A percentile compares a stretch with the other conserved stretches of the same genome.
Evolutionary conservation across 257 asterid species (phyloP).

Genomic region (Cynanchum wilfordii): DNA sequence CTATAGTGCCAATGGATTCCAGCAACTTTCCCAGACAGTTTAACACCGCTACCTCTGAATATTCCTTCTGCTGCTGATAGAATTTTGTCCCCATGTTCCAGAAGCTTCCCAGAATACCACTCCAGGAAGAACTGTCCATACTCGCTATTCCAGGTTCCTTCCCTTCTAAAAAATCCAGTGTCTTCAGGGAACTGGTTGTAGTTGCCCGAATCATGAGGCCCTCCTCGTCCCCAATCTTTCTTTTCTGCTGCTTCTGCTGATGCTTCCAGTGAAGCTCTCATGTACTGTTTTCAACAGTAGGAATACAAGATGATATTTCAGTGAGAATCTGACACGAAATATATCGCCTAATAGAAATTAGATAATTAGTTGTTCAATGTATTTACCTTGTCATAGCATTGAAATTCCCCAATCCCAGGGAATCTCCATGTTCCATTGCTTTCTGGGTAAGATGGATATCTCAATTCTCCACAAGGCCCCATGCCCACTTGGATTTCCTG

Average conservation of each 20-base stretch:
- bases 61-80: slow-evolving; percentile 56
- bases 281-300: slow-evolving; percentile 46
- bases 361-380: not conserved
- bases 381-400: slow-evolving; percentile 80
- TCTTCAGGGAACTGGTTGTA: slow-evolving; percentile 83
- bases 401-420: slow-evolving; percentile 92
- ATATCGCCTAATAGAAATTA: not conserved
- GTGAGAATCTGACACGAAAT: slow-evolving; percentile 15
- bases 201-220: slow-evolving; percentile 83
- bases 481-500: slow-evolving; percentile 93
- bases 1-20: slow-evolving; percentile 94
- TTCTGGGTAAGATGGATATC: slow-evolving; percentile 96
- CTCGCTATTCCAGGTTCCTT: slow-evolving; percentile 77
- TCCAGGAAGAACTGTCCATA: slow-evolving; percentile 80
- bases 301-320: not conserved
- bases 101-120: slow-evolving; percentile 73
- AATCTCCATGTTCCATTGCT: slow-evolving; percentile 86
- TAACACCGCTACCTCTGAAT: slow-evolving; percentile 69
- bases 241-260: slow-evolving; percentile 59
- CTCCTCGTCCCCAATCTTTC: slow-evolving; percentile 70
- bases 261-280: slow-evolving; percentile 86
- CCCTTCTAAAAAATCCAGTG: slow-evolving; percentile 64
- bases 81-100: slow-evolving; percentile 76
- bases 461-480: slow-evolving; percentile 97
- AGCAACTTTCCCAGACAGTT: slow-evolving; percentile 82